Evolutionary conservation across 2,329 filamentous ascomycete genomes (phyloP).

Genomic region (Didymellaceae sp.): DNA sequence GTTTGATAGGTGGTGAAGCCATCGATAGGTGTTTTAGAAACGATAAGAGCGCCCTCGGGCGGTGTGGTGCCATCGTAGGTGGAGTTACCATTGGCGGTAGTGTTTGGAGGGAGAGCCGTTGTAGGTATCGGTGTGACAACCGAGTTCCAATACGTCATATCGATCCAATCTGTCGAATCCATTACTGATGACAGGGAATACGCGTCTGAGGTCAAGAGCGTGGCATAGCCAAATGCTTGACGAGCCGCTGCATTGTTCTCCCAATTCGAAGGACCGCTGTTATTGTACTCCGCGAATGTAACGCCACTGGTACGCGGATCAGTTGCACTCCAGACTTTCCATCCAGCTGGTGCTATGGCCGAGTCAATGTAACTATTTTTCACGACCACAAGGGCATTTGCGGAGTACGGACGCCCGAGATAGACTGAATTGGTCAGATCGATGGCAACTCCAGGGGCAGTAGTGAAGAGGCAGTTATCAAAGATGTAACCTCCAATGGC

Average conservation of each 20-base stretch:
- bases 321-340: slow-evolving; percentile 61
- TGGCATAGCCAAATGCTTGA: slow-evolving; percentile 42
- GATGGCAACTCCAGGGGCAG: slow-evolving; percentile 40
- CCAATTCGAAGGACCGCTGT: slow-evolving; percentile 56
- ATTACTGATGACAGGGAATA: slow-evolving; percentile 44
- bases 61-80: slow-evolving; percentile 44
- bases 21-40: slow-evolving; percentile 47
- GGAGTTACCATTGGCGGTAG: slow-evolving; percentile 29
- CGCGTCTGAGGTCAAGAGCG: slow-evolving; percentile 47
- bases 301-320: slow-evolving; percentile 58
- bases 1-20: slow-evolving; percentile 47
- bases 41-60: slow-evolving; percentile 47
- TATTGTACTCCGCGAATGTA: slow-evolving; percentile 64
- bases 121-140: slow-evolving; percentile 45
- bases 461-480: slow-evolving; percentile 56
- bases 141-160: slow-evolving; percentile 49
- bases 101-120: slow-evolving; percentile 27
- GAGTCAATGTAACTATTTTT: slow-evolving; percentile 58
- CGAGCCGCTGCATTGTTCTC: slow-evolving; percentile 47
- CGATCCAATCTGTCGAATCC: slow-evolving; percentile 49
- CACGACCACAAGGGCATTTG: slow-evolving; percentile 57
- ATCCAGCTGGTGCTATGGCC: slow-evolving; percentile 64
- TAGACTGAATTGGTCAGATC: slow-evolving; percentile 51
- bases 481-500: slow-evolving; percentile 58
- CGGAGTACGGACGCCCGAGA: slow-evolving; percentile 59